phyloP scores from a whole-genome alignment of 352 stramenopile species.

The Phytophthora pistaciae region DNA sequence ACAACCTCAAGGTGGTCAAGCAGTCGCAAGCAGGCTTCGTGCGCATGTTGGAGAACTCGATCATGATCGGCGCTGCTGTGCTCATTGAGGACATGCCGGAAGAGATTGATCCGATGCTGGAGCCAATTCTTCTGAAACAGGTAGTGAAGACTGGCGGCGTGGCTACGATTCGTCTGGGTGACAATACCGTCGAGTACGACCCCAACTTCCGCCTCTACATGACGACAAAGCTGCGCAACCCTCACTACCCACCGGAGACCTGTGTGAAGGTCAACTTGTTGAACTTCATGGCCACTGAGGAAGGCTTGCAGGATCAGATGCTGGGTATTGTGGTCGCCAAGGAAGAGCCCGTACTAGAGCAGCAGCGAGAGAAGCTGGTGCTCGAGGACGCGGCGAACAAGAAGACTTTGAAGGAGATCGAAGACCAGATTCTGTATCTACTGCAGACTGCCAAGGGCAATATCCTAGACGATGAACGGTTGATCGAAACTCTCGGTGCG shows the following conservation, averaged over 20 bases:
- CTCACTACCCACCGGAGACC: constrained; percentile 95
- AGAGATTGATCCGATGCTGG: constrained; percentile 94
- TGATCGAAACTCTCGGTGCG: constrained; percentile 95
- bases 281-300: constrained; percentile 97
- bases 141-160: constrained; percentile 91
- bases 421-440: constrained; percentile 96
- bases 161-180: constrained; percentile 92
- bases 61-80: constrained; percentile 94
- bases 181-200: constrained; percentile 96
- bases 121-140: constrained; percentile 95
- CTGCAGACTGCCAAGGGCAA: constrained; percentile 94
- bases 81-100: constrained; percentile 96
- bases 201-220: constrained; percentile 95
- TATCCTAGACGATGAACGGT: constrained; percentile 95
- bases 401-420: constrained; percentile 95
- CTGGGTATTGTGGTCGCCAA: constrained; percentile 95
- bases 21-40: constrained; percentile 95
- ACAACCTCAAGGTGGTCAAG: constrained; percentile 94
- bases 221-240: constrained; percentile 95
- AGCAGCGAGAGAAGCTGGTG: constrained; percentile 93
- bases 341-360: constrained; percentile 94
- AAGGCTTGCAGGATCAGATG: constrained; percentile 97
- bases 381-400: constrained; percentile 96
- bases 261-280: constrained; percentile 98
- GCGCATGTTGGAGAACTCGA: constrained; percentile 95